A percentile compares a stretch with the other conserved stretches of the same genome.
phyloP scores from a whole-genome alignment of 148 eudicot genomes.

The Hydrangea macrophylla region DNA sequence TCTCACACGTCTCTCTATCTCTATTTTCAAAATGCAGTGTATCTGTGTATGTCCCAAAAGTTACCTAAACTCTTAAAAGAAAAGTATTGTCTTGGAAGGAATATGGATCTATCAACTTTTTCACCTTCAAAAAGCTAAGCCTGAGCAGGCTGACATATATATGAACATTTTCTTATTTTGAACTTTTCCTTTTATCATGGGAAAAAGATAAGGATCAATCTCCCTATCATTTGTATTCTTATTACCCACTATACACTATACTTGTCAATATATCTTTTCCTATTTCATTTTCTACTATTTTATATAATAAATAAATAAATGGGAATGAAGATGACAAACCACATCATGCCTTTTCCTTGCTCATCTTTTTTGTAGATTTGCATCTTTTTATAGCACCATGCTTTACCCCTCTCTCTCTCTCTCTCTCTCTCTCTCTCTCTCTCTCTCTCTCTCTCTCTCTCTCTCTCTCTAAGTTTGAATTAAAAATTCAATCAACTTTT shows the following conservation, averaged over 20 bases:
- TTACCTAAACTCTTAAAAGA: constrained; percentile 12
- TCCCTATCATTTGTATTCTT: background rate
- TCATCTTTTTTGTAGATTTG: too few species aligned
- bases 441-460: too few species aligned
- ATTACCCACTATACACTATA: constrained; percentile 3
- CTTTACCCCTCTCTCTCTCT: too few species aligned
- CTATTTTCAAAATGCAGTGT: background rate
- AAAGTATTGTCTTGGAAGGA: constrained; percentile 6
- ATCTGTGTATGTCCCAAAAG: constrained; percentile 1
- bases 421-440: too few species aligned
- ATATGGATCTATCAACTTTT: constrained; percentile 8
- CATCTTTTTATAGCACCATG: too few species aligned
- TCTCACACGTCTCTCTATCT: constrained; percentile 2
- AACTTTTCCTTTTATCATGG: background rate
- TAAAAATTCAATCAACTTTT: too few species aligned
- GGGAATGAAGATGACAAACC: too few species aligned
- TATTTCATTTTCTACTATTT: too few species aligned
- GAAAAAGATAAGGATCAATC: background rate
- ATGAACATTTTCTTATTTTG: background rate
- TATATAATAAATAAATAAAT: too few species aligned
- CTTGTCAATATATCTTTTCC: too few species aligned
- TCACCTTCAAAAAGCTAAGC: constrained; percentile 6
- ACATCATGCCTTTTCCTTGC: too few species aligned
- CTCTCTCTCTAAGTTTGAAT: too few species aligned
- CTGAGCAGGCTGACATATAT: background rate